Percentiles rank a stretch among this genome's conserved stretches.
phyloP scores from a whole-genome alignment of 352 stramenopile species.

The Pythium biforme region DNA sequence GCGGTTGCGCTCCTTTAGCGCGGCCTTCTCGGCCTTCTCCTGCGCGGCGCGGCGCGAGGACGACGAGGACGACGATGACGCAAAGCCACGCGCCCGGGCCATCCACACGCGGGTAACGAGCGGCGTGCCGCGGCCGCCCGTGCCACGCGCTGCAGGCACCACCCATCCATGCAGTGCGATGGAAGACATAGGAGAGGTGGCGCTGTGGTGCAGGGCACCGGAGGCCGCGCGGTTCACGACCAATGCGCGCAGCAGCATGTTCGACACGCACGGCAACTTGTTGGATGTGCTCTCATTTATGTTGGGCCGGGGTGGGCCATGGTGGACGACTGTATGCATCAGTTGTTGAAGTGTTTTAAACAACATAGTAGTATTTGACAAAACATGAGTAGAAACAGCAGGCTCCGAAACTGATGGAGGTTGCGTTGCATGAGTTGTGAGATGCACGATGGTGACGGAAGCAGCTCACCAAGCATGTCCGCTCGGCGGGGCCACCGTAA shows the following conservation, averaged over 20 bases:
- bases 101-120: slow-evolving; percentile 11
- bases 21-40: slow-evolving; percentile 42
- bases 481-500: no score
- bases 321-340: slow-evolving; percentile 22
- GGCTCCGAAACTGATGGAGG: background rate
- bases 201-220: background rate
- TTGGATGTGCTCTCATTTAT: background rate
- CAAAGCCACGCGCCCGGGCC: slow-evolving; percentile 28
- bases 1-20: slow-evolving; percentile 87
- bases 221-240: background rate
- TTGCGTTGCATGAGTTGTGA: no score
- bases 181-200: background rate
- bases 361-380: slow-evolving; percentile 1
- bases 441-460: no score
- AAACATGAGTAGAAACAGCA: background rate
- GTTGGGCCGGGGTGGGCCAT: slow-evolving; percentile 3
- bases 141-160: background rate
- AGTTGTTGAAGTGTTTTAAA: slow-evolving; percentile 12
- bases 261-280: slow-evolving; percentile 1
- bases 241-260: slow-evolving; percentile 16
- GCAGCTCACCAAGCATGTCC: no score
- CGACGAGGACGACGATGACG: slow-evolving; percentile 39
- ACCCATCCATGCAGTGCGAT: background rate
- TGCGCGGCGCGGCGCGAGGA: slow-evolving; percentile 32
- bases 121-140: no score